phyloP scores from a whole-genome alignment of 768 basidiomycete genomes.

The Neoboletus magnificus region DNA sequence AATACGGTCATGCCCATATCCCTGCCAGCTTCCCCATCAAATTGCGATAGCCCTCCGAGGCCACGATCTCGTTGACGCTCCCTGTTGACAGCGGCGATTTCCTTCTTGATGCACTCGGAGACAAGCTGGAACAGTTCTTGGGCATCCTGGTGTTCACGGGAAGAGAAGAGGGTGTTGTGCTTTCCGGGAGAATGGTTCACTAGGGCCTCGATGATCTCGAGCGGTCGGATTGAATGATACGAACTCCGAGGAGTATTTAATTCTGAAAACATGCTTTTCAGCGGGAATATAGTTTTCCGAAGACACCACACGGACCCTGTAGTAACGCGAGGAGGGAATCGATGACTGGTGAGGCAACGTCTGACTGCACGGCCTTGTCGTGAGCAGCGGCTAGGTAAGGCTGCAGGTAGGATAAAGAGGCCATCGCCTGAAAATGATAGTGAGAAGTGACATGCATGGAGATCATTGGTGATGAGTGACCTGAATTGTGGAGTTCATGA shows the following conservation, averaged over 20 bases:
- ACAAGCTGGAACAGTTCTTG: slow-evolving; percentile 97
- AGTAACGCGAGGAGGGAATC: slow-evolving; percentile 75
- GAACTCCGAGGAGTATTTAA: slow-evolving; percentile 60
- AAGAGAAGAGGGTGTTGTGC: slow-evolving; percentile 68
- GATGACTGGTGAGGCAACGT: slow-evolving; percentile 83
- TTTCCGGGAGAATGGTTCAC: slow-evolving; percentile 51
- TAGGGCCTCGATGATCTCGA: slow-evolving; percentile 68
- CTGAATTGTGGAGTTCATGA: slow-evolving; percentile 96
- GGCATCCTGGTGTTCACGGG: slow-evolving; percentile 95
- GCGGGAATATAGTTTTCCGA: not conserved
- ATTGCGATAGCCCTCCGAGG: slow-evolving; percentile 51
- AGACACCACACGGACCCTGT: slow-evolving; percentile 44
- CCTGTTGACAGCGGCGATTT: slow-evolving; percentile 67
- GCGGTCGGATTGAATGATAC: slow-evolving; percentile 65
- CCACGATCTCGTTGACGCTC: slow-evolving; percentile 73
- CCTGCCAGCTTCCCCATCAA: slow-evolving; percentile 19
- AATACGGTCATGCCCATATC: slow-evolving; percentile 69
- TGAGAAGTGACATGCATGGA: slow-evolving; percentile 13
- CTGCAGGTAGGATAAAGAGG: slow-evolving; percentile 80
- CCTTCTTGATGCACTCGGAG: slow-evolving; percentile 85
- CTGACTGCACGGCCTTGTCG: slow-evolving; percentile 69
- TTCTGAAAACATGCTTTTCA: slow-evolving; percentile 37
- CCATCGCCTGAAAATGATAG: slow-evolving; percentile 62
- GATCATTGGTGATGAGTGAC: slow-evolving; percentile 32
- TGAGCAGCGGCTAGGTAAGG: slow-evolving; percentile 77